phyloP scores from a whole-genome alignment of 768 basidiomycete species.

The Fomitopsis pulvina region DNA sequence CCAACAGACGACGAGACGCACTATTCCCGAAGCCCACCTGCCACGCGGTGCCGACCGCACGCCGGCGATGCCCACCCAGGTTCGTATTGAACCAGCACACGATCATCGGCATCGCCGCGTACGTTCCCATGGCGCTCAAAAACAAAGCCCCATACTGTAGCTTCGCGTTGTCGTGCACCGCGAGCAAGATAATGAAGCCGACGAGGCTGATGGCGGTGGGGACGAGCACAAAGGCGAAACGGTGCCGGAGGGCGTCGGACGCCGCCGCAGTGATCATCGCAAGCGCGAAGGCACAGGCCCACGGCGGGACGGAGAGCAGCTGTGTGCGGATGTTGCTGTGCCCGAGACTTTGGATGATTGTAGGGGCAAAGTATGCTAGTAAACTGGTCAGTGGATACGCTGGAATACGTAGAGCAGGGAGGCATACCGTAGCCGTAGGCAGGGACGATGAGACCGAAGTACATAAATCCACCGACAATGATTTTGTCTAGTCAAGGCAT shows the following conservation, averaged over 20 bases:
- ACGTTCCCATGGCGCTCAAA: conserved; percentile 18
- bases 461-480: conserved; percentile 26
- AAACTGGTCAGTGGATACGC: neutral
- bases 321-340: conserved; percentile 21
- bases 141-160: conserved; percentile 20
- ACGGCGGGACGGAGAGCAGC: conserved; percentile 25
- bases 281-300: conserved; percentile 20
- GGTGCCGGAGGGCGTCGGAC: conserved; percentile 18
- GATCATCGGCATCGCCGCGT: conserved; percentile 19
- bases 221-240: conserved; percentile 17
- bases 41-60: conserved; percentile 21
- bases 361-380: conserved; percentile 18
- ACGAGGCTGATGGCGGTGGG: conserved; percentile 13
- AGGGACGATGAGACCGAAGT: conserved; percentile 23
- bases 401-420: neutral
- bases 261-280: conserved; percentile 17
- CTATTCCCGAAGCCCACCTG: conserved; percentile 25
- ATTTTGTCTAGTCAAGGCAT: conserved; percentile 15
- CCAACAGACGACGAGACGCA: conserved; percentile 6
- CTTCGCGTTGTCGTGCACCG: conserved; percentile 14
- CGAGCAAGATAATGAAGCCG: conserved; percentile 19
- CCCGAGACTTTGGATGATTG: conserved; percentile 19
- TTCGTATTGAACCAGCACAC: conserved; percentile 22
- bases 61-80: conserved; percentile 18
- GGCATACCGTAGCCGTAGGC: conserved; percentile 23